phyloP scores from a whole-genome alignment of 2,329 filamentous ascomycete species.

The Bipolaris zeicola region DNA sequence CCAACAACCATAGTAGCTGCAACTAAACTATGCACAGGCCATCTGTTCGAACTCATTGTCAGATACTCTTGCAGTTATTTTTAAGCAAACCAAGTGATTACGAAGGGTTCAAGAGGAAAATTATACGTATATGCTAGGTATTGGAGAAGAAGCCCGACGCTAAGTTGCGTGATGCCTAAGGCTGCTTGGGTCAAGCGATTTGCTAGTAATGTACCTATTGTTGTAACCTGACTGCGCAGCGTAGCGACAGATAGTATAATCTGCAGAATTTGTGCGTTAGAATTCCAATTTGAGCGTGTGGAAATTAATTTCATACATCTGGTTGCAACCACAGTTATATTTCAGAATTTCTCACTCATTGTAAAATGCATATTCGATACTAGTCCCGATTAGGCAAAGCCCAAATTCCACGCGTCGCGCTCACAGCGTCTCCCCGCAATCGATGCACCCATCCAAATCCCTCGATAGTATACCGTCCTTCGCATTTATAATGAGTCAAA shows the following conservation, averaged over 20 bases:
- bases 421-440: slow-evolving; percentile 8
- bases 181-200: no score
- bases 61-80: background rate
- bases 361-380: background rate
- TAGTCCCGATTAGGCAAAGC: background rate
- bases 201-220: no score
- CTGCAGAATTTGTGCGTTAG: no score
- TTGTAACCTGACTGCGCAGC: no score
- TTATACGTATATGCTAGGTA: no score
- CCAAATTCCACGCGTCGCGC: slow-evolving; percentile 2
- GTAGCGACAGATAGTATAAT: no score
- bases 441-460: background rate
- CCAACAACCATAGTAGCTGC: slow-evolving; percentile 1
- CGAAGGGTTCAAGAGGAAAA: no score
- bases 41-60: background rate
- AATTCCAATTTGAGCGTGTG: background rate
- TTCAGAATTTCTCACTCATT: no score
- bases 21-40: slow-evolving; percentile 5
- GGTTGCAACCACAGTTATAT: background rate
- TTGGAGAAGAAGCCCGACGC: no score
- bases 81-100: no score
- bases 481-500: slow-evolving; percentile 11
- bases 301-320: background rate
- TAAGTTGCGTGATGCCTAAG: no score
- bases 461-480: background rate